Conservation (phyloP, 495 filamentous ascomycete genomes). For the Chaetomium tenue region DNA sequence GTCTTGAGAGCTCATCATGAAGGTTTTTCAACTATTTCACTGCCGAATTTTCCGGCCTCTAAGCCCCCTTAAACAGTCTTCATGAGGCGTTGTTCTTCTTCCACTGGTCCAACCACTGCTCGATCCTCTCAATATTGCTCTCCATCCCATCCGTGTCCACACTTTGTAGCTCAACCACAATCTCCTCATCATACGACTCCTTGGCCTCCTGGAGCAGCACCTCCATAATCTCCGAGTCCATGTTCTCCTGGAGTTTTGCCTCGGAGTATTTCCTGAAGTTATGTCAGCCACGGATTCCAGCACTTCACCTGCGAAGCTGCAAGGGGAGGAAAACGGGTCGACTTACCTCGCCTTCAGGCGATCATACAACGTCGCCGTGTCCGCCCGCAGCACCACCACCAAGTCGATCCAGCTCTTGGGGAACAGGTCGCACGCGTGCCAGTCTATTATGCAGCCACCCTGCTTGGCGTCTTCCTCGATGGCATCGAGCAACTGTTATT, state of each 20-base stretch:
- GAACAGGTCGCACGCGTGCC: conserved; percentile 97
- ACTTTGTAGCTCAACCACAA: conserved; percentile 87
- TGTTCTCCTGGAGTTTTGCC: conserved; percentile 88
- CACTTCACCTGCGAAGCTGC: too few relatives aligned
- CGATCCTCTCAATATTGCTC: conserved; percentile 78
- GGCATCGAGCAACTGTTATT: conserved; percentile 71
- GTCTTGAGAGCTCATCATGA: neutral
- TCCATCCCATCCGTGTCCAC: conserved; percentile 80
- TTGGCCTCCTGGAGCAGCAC: conserved; percentile 86
- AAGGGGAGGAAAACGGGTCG: neutral
- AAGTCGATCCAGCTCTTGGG: conserved; percentile 93
- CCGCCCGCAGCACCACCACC: conserved; percentile 83
- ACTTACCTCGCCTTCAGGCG: conserved; percentile 67
- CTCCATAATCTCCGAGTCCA: conserved; percentile 97
- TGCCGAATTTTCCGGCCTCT: neutral
- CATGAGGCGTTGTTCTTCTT: conserved; percentile 55
- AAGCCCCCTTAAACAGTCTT: neutral
- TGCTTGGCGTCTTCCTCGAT: conserved; percentile 77
- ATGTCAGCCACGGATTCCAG: neutral
- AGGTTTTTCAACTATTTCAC: neutral
- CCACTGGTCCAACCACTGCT: conserved; percentile 79
- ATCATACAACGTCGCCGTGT: conserved; percentile 79
- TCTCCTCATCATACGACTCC: conserved; percentile 81
- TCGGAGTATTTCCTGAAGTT: conserved; percentile 67
- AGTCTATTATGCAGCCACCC: conserved; percentile 92